Base-by-base conservation (phyloP, 371 early-diverging fungal species). In the Cokeromyces recurvatus region DNA sequence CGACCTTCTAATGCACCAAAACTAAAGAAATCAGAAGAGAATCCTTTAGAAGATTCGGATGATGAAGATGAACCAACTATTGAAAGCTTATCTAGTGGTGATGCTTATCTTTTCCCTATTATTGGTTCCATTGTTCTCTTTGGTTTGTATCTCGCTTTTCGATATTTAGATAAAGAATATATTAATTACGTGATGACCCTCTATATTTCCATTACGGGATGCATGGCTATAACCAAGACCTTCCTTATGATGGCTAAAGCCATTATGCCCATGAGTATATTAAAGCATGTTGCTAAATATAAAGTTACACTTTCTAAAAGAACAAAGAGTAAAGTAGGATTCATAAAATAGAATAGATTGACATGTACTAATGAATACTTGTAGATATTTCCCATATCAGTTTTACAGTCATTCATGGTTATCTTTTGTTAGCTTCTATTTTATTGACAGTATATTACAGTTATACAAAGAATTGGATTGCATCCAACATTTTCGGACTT, bases 101-200 rank as follows among this genome's bases (percentile, higher is more conserved):
- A 97, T 67, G 97, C 97, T 19, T 88, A 91, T 65, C 80, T 86
- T 89, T 93, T 94, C 59, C 95, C 97, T 9, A 62, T 95, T 21
- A 83, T 91, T 59, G 97, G 95, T 20, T 94, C 95, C 11, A 71
- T 63, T 16, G 88, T 86, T 9, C 68, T 97, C 3, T 86, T 95
- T 48, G 77, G 84, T 1, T 68, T 97, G 52, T 97, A 94, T 71
- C 52, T 95, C 39, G 66, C 92, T 21, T 89, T 93, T 79, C 81
- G 84, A 50, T 94, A 73, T 52, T 61, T 97, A 35, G 81, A 89
- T 59, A 88, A 87, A 59, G 83, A 87, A 38, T 89, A 88, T 64
- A 78, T 97, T 55, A 92, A 93, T 62, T 71, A 82, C 48, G 65
- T 94, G 42, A 62, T 97, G 46, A 88, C 91, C 1, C 85, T 75